A percentile compares a stretch with the other conserved stretches of the same genome.
phyloP scores from a whole-genome alignment of 2,329 filamentous ascomycete genomes.

The Phaeosphaeria sp. region DNA sequence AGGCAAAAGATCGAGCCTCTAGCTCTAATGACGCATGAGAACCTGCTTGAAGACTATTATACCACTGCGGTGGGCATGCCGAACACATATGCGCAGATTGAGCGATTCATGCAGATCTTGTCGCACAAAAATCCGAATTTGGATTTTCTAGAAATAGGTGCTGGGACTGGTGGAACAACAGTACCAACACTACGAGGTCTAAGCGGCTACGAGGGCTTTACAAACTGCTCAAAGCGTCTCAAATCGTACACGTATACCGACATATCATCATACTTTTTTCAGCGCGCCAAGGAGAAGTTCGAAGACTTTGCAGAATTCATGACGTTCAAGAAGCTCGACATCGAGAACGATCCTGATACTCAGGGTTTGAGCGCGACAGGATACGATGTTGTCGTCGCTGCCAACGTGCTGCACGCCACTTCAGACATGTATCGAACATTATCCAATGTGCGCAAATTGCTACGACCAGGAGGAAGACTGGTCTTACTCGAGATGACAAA shows the following conservation, averaged over 20 bases:
- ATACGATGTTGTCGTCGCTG: slow-evolving; percentile 39
- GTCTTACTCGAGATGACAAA: slow-evolving; percentile 50
- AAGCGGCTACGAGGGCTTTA: slow-evolving; percentile 3
- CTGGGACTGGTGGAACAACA: slow-evolving; percentile 22
- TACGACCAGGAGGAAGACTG: slow-evolving; percentile 54
- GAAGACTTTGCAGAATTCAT: slow-evolving; percentile 15
- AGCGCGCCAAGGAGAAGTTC: slow-evolving; percentile 19
- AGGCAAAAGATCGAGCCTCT: slow-evolving; percentile 21
- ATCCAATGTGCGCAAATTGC: slow-evolving; percentile 27
- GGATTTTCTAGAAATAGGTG: slow-evolving; percentile 23
- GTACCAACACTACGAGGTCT: slow-evolving; percentile 16
- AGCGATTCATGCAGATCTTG: slow-evolving; percentile 13
- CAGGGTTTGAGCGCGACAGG: slow-evolving; percentile 26
- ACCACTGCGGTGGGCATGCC: slow-evolving; percentile 20
- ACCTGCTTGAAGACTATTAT: slow-evolving; percentile 20
- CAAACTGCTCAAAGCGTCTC: slow-evolving; percentile 9
- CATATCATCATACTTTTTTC: slow-evolving; percentile 24
- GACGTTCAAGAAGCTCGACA: slow-evolving; percentile 26
- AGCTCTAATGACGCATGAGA: slow-evolving; percentile 20
- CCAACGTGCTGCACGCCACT: slow-evolving; percentile 40
- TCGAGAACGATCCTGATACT: slow-evolving; percentile 21
- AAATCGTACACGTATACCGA: slow-evolving; percentile 27
- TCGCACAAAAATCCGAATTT: slow-evolving; percentile 22
- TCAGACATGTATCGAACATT: slow-evolving; percentile 26
- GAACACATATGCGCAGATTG: slow-evolving; percentile 21